phyloP scores from a whole-genome alignment of 73 alveolate species.

The Tetrahymena thermophila region DNA sequence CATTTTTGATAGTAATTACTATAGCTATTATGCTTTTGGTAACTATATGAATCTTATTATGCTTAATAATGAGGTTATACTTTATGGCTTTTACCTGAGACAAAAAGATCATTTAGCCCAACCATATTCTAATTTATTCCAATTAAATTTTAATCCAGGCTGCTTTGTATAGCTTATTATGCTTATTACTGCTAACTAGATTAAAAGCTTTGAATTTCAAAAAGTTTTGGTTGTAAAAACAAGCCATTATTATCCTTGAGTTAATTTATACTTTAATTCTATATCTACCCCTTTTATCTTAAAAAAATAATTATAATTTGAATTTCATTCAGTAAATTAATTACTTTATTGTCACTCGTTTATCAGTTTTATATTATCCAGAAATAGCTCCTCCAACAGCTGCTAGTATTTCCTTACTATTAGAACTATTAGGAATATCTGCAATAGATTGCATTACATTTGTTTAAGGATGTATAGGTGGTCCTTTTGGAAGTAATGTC shows the following conservation, averaged over 20 bases:
- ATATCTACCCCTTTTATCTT: not conserved
- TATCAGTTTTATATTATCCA: not conserved
- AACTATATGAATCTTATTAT: not conserved
- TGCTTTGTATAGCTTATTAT: not conserved
- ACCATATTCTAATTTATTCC: not conserved
- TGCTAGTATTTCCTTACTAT: not conserved
- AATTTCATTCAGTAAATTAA: not conserved
- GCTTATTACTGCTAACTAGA: not conserved
- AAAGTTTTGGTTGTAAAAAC: not conserved
- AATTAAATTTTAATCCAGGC: not conserved
- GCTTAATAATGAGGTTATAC: not conserved
- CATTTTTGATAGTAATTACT: not conserved
- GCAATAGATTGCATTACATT: not conserved
- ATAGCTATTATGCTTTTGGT: not conserved
- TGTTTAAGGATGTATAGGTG: not conserved
- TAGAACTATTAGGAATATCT: not conserved
- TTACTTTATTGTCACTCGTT: not conserved
- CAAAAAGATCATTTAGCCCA: not conserved
- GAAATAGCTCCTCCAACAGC: not conserved
- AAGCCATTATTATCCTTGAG: not conserved
- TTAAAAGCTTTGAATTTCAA: not conserved
- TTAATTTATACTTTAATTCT: not conserved
- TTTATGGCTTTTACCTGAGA: not conserved
- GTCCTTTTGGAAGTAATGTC: not conserved
- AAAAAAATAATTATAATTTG: not conserved